These are phyloP conservation scores for Amauroascus verrucosus DNA, from an alignment of 2,329 filamentous ascomycete species.

Conservation along the genomic window DNA sequence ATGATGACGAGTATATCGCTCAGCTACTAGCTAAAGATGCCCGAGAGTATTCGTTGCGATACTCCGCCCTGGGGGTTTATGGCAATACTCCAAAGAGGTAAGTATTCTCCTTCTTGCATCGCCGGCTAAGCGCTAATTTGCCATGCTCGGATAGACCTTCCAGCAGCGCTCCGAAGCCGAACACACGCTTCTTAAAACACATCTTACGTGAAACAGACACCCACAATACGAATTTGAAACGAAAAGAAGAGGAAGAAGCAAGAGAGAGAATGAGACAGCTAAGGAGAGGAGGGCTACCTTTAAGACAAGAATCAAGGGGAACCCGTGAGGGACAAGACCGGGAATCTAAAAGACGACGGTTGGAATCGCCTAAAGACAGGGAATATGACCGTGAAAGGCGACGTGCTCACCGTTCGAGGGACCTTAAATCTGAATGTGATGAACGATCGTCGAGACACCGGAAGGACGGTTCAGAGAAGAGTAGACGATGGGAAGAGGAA, in stretches of 20 bases:
- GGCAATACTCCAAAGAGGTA: constrained; percentile 52
- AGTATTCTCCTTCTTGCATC: constrained; percentile 17
- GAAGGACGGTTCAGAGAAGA: neutral
- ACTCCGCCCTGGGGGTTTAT: constrained; percentile 63
- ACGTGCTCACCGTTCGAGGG: constrained; percentile 23
- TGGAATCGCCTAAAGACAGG: constrained; percentile 20
- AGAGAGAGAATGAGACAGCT: constrained; percentile 57
- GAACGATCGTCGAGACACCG: neutral
- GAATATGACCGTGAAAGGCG: constrained; percentile 13
- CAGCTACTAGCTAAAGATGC: constrained; percentile 72
- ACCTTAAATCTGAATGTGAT: constrained; percentile 7
- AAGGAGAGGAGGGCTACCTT: constrained; percentile 31
- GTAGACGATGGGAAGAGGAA: neutral
- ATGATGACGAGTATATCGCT: constrained; percentile 65
- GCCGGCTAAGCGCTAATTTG: neutral
- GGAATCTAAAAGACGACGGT: constrained; percentile 17
- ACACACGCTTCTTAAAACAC: constrained; percentile 78
- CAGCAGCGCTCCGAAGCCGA: constrained; percentile 68
- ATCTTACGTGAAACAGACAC: constrained; percentile 79
- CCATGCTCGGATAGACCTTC: constrained; percentile 41
- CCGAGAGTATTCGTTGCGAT: constrained; percentile 59
- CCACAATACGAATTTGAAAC: constrained; percentile 78
- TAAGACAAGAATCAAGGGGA: constrained; percentile 31
- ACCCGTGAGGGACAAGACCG: neutral
- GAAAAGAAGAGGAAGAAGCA: constrained; percentile 73